Evolutionary conservation across 805 yeast species (phyloP).

Genomic region (Hyphopichia homilentoma): DNA sequence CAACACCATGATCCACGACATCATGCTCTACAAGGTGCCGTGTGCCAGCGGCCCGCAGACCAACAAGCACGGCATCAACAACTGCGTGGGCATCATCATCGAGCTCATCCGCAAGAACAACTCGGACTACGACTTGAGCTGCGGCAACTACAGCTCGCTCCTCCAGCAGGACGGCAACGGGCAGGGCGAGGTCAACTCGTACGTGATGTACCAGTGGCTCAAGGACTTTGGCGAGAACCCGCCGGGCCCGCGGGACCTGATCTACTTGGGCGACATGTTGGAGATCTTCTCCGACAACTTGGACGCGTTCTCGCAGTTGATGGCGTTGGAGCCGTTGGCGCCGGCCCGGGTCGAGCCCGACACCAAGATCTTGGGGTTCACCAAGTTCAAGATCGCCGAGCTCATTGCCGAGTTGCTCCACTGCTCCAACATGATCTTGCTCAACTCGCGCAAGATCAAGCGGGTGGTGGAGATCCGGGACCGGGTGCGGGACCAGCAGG

Average conservation of each 20-base stretch:
- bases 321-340: conserved; percentile 35
- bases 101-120: conserved; percentile 94
- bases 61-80: conserved; percentile 85
- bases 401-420: conserved; percentile 90
- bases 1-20: conserved; percentile 63
- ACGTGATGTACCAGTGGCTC: conserved; percentile 41
- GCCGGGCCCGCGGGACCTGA: conserved; percentile 89
- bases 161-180: conserved; percentile 24
- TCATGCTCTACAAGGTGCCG: conserved; percentile 45
- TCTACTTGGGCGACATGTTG: conserved; percentile 84
- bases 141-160: conserved; percentile 75
- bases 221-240: conserved; percentile 75
- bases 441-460: conserved; percentile 76
- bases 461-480: conserved; percentile 68
- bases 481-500: conserved; percentile 45
- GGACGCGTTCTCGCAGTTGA: conserved; percentile 62
- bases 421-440: conserved; percentile 93
- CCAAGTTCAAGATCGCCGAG: conserved; percentile 86
- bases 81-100: conserved; percentile 92
- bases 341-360: conserved; percentile 11
- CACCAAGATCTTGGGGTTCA: conserved; percentile 72
- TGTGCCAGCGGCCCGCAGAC: conserved; percentile 12
- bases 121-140: conserved; percentile 89
- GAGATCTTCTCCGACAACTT: conserved; percentile 72
- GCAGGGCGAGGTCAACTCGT: conserved; percentile 36